Percentiles rank a stretch among this genome's conserved stretches.
phyloP scores from a whole-genome alignment of 2,329 filamentous ascomycete genomes.

The Ustilaginoidea virens region DNA sequence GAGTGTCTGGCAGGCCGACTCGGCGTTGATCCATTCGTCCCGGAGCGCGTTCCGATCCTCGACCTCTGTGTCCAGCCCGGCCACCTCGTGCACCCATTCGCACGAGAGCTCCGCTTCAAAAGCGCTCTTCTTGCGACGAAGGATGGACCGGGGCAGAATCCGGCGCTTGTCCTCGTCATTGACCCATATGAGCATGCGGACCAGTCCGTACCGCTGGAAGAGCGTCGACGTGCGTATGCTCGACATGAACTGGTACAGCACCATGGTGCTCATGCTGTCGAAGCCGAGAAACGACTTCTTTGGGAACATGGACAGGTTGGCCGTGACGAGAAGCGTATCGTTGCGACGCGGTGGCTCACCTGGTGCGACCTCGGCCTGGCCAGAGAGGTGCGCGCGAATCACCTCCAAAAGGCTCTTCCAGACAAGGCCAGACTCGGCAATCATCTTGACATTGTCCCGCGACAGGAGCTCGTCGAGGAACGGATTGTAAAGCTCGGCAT shows the following conservation, averaged over 20 bases:
- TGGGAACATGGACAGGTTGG: conserved; percentile 45
- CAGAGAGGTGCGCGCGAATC: conserved; percentile 33
- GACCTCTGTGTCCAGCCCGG: conserved; percentile 19
- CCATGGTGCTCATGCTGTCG: conserved; percentile 38
- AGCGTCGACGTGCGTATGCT: conserved; percentile 41
- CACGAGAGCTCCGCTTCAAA: conserved; percentile 46
- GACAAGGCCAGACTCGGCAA: conserved; percentile 42
- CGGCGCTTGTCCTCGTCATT: conserved; percentile 40
- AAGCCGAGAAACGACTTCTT: conserved; percentile 34
- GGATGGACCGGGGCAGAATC: conserved; percentile 45
- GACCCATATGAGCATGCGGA: conserved; percentile 66
- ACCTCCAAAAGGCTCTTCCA: conserved; percentile 42
- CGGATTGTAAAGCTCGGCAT: conserved; percentile 38
- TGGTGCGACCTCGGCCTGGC: conserved; percentile 31
- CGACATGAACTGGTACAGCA: conserved; percentile 46
- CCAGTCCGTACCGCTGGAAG: conserved; percentile 62
- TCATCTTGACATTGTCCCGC: conserved; percentile 29
- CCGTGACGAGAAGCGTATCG: conserved; percentile 56
- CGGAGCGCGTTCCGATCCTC: conserved; percentile 20
- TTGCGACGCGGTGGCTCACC: conserved; percentile 38
- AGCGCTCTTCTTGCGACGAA: conserved; percentile 37
- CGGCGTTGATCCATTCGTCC: conserved; percentile 31
- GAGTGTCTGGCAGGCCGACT: conserved; percentile 24
- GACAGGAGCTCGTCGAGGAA: conserved; percentile 45
- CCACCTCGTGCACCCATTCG: conserved; percentile 44